A percentile compares a stretch with the other conserved stretches of the same genome.
These are phyloP conservation scores for Citrullus amarus DNA, from an alignment of 306 rosid genomes.

Conservation along the genomic window DNA sequence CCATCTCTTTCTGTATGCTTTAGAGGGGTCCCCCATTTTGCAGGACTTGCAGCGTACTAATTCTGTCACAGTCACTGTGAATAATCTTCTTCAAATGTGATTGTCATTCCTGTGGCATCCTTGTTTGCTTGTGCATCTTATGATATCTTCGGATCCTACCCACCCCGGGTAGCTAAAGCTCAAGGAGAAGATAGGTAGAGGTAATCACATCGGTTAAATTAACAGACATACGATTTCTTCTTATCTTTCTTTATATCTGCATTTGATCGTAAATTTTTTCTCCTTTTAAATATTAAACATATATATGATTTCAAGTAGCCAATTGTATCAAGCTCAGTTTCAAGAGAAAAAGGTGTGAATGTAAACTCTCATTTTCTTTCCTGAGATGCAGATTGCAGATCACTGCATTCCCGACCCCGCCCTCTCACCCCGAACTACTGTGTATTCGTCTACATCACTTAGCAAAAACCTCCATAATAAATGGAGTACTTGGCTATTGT, in stretches of 20 bases:
- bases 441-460: not conserved
- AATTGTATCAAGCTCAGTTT: conserved; percentile 1
- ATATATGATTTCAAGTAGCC: conserved; percentile 2
- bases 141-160: not conserved
- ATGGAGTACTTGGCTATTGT: conserved; percentile 1
- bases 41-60: conserved; percentile 95
- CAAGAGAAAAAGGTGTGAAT: not conserved
- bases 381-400: not conserved
- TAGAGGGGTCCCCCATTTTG: conserved; percentile 11
- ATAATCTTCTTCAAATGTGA: conserved; percentile 97
- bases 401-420: not conserved
- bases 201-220: not conserved
- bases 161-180: not conserved
- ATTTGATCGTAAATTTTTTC: not conserved
- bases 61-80: conserved; percentile 81
- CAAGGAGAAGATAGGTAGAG: not conserved
- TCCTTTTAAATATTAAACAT: not conserved
- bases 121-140: not conserved
- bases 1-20: conserved; percentile 1
- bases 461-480: not conserved
- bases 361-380: not conserved
- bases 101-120: not conserved
- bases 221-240: not conserved
- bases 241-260: not conserved
- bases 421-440: not conserved